A percentile compares a stretch with the other conserved stretches of the same genome.
Conservation (phyloP, 352 stramenopile species). For the Achlya hypogyna region DNA sequence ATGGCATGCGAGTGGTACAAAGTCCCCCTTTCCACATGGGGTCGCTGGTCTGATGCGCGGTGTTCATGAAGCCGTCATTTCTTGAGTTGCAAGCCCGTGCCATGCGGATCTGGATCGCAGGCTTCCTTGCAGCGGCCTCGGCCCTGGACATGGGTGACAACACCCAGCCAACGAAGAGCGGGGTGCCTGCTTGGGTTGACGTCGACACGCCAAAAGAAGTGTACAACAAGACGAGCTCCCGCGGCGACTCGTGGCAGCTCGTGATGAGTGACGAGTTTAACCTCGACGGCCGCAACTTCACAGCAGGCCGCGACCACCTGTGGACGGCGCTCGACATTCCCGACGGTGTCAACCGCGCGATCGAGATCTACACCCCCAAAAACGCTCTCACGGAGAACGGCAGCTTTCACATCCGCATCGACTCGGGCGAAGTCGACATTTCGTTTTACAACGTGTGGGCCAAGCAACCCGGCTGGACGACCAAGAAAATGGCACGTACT, state of each 20-base stretch:
- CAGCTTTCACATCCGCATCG: constrained; percentile 51
- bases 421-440: constrained; percentile 46
- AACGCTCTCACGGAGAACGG: constrained; percentile 48
- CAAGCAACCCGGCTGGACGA: constrained; percentile 41
- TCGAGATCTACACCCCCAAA: constrained; percentile 57
- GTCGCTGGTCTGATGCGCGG: not conserved
- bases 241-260: constrained; percentile 43
- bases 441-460: constrained; percentile 65
- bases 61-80: not conserved
- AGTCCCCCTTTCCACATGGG: no score
- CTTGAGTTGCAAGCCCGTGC: not conserved
- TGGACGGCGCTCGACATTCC: constrained; percentile 56
- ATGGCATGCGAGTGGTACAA: no score
- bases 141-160: not conserved
- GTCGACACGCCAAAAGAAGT: constrained; percentile 36
- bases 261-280: constrained; percentile 69
- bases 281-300: constrained; percentile 39
- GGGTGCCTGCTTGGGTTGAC: constrained; percentile 48
- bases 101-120: no score
- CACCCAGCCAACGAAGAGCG: constrained; percentile 27
- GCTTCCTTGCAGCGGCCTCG: not conserved
- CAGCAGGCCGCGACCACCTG: constrained; percentile 45
- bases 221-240: constrained; percentile 38
- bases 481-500: constrained; percentile 26
- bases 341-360: constrained; percentile 52